phyloP scores from a whole-genome alignment of 1,139 yeast species.

The Nakaseomyces nivariensis region DNA sequence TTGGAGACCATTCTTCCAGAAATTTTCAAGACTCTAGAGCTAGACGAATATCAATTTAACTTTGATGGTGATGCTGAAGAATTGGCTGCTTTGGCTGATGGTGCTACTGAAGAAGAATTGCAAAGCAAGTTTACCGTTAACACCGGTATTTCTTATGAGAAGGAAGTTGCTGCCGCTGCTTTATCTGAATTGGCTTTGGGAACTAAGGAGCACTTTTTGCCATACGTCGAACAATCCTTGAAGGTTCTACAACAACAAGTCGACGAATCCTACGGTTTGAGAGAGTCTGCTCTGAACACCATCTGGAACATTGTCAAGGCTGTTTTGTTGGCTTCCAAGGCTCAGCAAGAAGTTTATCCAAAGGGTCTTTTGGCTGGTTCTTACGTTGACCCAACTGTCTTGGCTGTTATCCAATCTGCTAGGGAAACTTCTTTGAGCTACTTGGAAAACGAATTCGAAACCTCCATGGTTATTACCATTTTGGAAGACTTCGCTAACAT shows the following conservation, averaged over 20 bases:
- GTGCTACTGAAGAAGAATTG: constrained; percentile 41
- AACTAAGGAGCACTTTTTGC: constrained; percentile 69
- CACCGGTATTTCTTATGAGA: constrained; percentile 92
- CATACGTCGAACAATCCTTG: constrained; percentile 65
- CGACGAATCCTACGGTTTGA: constrained; percentile 81
- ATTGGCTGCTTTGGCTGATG: constrained; percentile 28
- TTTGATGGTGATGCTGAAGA: constrained; percentile 36
- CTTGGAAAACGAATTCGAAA: constrained; percentile 71
- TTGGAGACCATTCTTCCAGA: constrained; percentile 75
- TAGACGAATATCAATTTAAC: constrained; percentile 58
- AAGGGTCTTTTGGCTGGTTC: constrained; percentile 63
- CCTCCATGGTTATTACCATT: constrained; percentile 68
- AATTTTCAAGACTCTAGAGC: constrained; percentile 73
- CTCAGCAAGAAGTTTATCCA: constrained; percentile 48
- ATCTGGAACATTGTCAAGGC: constrained; percentile 78
- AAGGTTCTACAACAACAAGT: constrained; percentile 60
- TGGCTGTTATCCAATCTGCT: constrained; percentile 53
- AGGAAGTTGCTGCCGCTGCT: constrained; percentile 94
- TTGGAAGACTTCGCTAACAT: constrained; percentile 69
- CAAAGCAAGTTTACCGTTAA: constrained; percentile 72
- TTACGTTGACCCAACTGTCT: constrained; percentile 48
- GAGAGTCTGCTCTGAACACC: constrained; percentile 75
- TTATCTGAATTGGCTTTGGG: constrained; percentile 82
- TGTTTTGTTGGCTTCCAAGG: constrained; percentile 46
- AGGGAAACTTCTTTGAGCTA: constrained; percentile 55